These are phyloP conservation scores for Rubia balearica DNA, from an alignment of 305 asterid species.

Conservation along the genomic window DNA sequence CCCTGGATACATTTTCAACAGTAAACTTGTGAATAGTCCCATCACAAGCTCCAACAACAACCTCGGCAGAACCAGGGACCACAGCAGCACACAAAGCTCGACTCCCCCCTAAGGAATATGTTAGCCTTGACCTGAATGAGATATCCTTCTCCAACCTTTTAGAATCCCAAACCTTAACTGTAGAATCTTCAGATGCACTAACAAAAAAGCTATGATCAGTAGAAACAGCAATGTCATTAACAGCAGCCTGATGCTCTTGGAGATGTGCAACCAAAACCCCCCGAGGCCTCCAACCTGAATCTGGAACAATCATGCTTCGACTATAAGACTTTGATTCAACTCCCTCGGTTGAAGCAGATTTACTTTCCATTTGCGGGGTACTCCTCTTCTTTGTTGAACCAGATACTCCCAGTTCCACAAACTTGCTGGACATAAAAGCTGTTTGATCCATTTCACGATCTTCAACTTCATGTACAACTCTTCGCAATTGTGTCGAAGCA, in stretches of 20 bases:
- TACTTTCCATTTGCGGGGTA: constrained; percentile 49
- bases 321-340: constrained; percentile 53
- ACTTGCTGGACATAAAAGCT: constrained; percentile 44
- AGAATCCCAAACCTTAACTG: constrained; percentile 98
- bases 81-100: constrained; percentile 87
- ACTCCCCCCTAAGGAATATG: constrained; percentile 80
- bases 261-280: constrained; percentile 98
- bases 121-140: constrained; percentile 89
- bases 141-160: constrained; percentile 97
- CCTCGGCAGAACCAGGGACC: constrained; percentile 77
- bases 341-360: constrained; percentile 46
- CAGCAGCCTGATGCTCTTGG: constrained; percentile 94
- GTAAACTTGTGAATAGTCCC: constrained; percentile 85
- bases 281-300: constrained; percentile 99
- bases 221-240: constrained; percentile 85
- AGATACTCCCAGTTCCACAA: constrained; percentile 58
- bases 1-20: constrained; percentile 86
- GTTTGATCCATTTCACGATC: constrained; percentile 76
- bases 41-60: constrained; percentile 91
- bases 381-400: constrained; percentile 47
- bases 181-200: constrained; percentile 95
- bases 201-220: constrained; percentile 91
- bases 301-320: constrained; percentile 72
- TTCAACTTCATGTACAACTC: constrained; percentile 97
- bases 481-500: constrained; percentile 64